phyloP scores from a whole-genome alignment of 2,329 filamentous ascomycete genomes.

The Fusarium equiseti region DNA sequence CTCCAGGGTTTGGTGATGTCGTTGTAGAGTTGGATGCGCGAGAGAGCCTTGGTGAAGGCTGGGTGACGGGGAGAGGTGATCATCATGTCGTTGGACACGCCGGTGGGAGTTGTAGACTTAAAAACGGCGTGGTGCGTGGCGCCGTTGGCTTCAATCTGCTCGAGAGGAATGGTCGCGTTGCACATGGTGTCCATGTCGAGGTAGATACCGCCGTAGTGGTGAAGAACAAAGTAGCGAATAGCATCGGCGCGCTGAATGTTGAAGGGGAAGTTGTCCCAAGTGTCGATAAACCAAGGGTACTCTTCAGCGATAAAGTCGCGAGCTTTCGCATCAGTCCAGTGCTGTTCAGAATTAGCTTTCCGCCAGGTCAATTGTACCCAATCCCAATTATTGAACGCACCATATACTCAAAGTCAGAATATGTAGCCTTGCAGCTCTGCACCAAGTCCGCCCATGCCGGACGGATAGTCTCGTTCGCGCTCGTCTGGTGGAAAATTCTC shows the following conservation, averaged over 20 bases:
- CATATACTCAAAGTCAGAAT: conserved; percentile 80
- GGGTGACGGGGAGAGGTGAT: conserved; percentile 78
- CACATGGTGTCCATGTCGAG: conserved; percentile 65
- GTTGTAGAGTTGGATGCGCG: conserved; percentile 71
- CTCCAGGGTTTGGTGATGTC: conserved; percentile 71
- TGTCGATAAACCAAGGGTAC: conserved; percentile 79
- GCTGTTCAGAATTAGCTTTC: conserved; percentile 55
- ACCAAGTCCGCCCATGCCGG: conserved; percentile 74
- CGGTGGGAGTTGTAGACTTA: conserved; percentile 74
- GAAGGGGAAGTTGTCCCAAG: conserved; percentile 76
- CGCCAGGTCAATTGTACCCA: background rate
- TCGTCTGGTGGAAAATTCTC: conserved; percentile 82
- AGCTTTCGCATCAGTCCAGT: conserved; percentile 78
- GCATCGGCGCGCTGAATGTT: conserved; percentile 79
- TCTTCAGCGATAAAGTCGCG: conserved; percentile 75
- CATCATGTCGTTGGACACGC: conserved; percentile 86
- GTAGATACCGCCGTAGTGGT: conserved; percentile 79
- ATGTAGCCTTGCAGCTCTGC: conserved; percentile 73
- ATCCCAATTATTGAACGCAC: conserved; percentile 52
- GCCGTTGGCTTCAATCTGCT: conserved; percentile 45
- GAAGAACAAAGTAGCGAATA: conserved; percentile 79
- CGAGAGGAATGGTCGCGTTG: conserved; percentile 47
- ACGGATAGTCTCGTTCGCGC: conserved; percentile 76
- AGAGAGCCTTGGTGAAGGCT: conserved; percentile 78
- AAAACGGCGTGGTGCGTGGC: conserved; percentile 47